Evolutionary conservation across 2,329 filamentous ascomycete species (phyloP).

Genomic region (Fusarium sp.): DNA sequence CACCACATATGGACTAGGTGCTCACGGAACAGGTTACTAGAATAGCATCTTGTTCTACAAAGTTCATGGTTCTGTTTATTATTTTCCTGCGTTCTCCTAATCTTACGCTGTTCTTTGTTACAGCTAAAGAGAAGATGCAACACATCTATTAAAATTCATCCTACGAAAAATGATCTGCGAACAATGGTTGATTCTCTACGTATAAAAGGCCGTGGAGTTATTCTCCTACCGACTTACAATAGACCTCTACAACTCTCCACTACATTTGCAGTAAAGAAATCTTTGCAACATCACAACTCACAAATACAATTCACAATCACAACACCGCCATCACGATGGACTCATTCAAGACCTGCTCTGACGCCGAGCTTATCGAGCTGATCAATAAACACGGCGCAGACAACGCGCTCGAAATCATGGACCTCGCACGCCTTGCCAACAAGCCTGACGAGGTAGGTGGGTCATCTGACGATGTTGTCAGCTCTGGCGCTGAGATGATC

Average conservation of each 20-base stretch:
- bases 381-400: slow-evolving; percentile 3
- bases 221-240: neutral
- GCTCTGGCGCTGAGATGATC: too few species aligned
- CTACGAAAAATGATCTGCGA: neutral
- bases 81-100: neutral
- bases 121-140: neutral
- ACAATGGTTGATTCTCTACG: neutral
- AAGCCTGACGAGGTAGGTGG: neutral
- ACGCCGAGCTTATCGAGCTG: neutral
- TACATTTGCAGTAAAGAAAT: neutral
- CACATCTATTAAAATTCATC: neutral
- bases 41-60: neutral
- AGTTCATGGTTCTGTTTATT: neutral
- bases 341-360: neutral
- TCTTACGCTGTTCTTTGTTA: neutral
- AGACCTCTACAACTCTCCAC: neutral
- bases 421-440: neutral
- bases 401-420: neutral
- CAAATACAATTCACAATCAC: neutral
- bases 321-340: neutral
- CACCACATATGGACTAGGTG: neutral
- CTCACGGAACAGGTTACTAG: neutral
- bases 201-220: neutral
- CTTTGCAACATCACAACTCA: neutral
- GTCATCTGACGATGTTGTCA: neutral